Base-by-base conservation (phyloP, 73 alveolate genomes). In the Paramecium sonneborni region DNA sequence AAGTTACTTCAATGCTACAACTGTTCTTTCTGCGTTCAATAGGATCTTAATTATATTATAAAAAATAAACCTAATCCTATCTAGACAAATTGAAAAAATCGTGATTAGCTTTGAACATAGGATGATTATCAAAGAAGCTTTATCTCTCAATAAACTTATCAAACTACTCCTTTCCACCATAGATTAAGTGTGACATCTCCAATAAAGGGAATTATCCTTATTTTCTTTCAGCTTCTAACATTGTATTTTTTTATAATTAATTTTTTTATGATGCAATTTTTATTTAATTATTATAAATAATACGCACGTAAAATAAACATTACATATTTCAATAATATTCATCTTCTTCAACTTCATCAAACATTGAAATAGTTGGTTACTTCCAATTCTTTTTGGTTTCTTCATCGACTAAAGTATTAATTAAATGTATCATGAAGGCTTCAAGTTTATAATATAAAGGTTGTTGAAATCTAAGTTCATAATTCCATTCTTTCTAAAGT, bases 271-370 rank as follows among this genome's bases (percentile, higher is more conserved):
- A 62, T 62, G 84, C 84, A 62, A 20, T 62, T 62, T 23, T 62
- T 62, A 62, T 62, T 43, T 62, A 62, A 62, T 62, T 12, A 62
- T 30, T 62, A 30, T 62, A 62, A 26, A 62, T 62, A 62, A 62
- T 62, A 62, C 84, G 84, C 84, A 62, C 84, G 84, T 52, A 52
- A 52, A 52, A 15, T 5, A n/a, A 52, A 52, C 68, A 52, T 52
- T 52, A 52, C 68, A 52, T 52, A 52, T 52, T 52, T 72, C 86
- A 72, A 72, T 72, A 72, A 72, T 52, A 52, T 52, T 79, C 90
- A 79, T 79, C 90, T 44, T 79, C 69, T 79, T 79, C 90, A 37
- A 20, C 90, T 43, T 38, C 74, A 21, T 79, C 90, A 34, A 79
- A 79, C 90, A 79, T 79, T 8, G 76, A 43, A 30, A 79, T 79